Percentiles rank a stretch among this genome's conserved stretches.
These are phyloP conservation scores for Pseudoscleropodium purum DNA, from an alignment of 225 moss, liverwort and hornwort species.

Conservation along the genomic window DNA sequence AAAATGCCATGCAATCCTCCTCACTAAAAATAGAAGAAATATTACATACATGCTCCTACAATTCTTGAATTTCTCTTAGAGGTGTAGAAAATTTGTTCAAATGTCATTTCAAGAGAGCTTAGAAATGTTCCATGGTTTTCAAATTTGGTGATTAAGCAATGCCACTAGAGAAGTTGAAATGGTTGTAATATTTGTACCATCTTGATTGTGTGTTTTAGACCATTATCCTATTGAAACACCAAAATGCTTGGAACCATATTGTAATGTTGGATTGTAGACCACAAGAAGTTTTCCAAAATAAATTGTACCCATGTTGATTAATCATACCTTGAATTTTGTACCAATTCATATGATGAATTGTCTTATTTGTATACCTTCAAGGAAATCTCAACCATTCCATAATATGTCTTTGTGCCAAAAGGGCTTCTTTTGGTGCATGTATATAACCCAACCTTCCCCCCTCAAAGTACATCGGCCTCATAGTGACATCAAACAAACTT, in stretches of 20 bases:
- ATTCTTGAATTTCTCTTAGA: not conserved
- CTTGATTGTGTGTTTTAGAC: not conserved
- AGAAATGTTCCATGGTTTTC: too few relatives aligned
- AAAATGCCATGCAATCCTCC: too few relatives aligned
- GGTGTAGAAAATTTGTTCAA: too few relatives aligned
- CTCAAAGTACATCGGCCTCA: not conserved
- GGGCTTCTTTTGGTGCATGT: not conserved
- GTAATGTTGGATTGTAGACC: not conserved
- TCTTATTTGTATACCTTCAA: not conserved
- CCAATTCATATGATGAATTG: too few relatives aligned
- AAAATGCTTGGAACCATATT: not conserved
- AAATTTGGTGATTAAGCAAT: not conserved
- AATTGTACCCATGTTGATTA: not conserved
- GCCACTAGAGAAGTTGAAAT: not conserved
- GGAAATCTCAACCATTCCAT: rapidly evolving
- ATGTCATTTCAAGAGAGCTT: too few relatives aligned
- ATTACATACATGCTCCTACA: too few relatives aligned
- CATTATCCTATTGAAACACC: not conserved
- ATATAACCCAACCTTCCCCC: not conserved
- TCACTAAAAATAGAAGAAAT: too few relatives aligned
- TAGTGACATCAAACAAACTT: not conserved
- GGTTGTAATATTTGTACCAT: not conserved
- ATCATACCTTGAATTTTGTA: not conserved
- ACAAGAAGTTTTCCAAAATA: not conserved
- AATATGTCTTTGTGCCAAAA: too few relatives aligned